These are phyloP conservation scores for Neofusicoccum sp. DNA, from an alignment of 2,329 filamentous ascomycete species.

Conservation along the genomic window DNA sequence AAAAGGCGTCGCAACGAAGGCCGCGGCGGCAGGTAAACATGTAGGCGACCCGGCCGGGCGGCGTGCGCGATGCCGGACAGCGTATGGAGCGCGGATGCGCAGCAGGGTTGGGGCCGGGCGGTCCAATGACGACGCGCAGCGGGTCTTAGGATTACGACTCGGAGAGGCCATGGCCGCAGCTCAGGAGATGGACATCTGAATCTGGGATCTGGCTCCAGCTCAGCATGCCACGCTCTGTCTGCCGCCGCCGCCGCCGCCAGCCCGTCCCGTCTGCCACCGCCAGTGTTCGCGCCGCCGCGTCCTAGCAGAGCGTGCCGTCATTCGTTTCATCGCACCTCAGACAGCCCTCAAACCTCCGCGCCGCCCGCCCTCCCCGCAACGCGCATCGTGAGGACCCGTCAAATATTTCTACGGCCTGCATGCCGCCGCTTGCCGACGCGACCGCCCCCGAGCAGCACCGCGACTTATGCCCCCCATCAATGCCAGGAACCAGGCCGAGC, in stretches of 20 bases:
- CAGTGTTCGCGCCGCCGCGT: conserved; percentile 10
- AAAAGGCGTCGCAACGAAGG: conserved; percentile 6
- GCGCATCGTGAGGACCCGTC: conserved; percentile 1
- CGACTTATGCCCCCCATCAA: conserved; percentile 29
- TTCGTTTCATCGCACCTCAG: conserved; percentile 20
- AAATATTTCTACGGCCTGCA: conserved; percentile 14
- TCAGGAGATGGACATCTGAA: conserved; percentile 22
- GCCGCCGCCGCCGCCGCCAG: conserved; percentile 7
- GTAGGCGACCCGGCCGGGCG: conserved; percentile 18
- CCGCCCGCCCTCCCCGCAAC: conserved; percentile 17
- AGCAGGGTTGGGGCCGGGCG: neutral
- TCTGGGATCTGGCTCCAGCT: conserved; percentile 13
- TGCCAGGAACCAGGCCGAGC: conserved; percentile 56
- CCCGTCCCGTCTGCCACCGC: conserved; percentile 12
- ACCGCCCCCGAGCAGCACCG: conserved; percentile 3
- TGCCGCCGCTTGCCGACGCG: conserved; percentile 10
- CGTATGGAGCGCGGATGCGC: conserved; percentile 21
- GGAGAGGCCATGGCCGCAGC: conserved; percentile 19
- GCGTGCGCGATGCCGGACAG: conserved; percentile 17
- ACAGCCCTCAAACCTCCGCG: conserved; percentile 17
- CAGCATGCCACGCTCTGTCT: conserved; percentile 7
- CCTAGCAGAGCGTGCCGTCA: conserved; percentile 17
- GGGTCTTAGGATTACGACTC: conserved; percentile 19
- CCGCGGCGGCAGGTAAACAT: conserved; percentile 1
- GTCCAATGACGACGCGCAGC: conserved; percentile 14